Conservation (phyloP, 441 rosid species). For the Daphne laureola region DNA sequence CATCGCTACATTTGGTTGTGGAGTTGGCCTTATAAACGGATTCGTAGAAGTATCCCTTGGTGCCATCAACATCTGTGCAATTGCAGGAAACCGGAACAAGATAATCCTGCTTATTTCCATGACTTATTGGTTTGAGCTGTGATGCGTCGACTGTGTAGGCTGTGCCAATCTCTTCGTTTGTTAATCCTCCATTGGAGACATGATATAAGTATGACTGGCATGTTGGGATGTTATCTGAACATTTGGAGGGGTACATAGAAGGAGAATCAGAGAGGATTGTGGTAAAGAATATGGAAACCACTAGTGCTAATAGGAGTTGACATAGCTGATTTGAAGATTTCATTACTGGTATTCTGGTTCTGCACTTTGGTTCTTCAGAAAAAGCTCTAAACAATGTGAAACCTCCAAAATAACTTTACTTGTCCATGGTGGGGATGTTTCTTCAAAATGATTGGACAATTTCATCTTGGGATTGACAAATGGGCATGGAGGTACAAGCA, state of each 20-base stretch:
- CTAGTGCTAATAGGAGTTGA: too few species aligned
- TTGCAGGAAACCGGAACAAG: constrained; percentile 27
- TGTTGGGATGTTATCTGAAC: constrained; percentile 7
- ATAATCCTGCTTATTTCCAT: constrained; percentile 16
- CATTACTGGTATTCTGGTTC: too few species aligned
- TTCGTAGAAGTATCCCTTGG: constrained; percentile 25
- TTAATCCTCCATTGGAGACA: constrained; percentile 20
- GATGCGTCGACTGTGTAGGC: constrained; percentile 23
- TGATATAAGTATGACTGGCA: constrained; percentile 28
- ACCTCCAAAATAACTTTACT: too few species aligned
- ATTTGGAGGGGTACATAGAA: constrained; percentile 19
- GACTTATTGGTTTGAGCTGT: constrained; percentile 16
- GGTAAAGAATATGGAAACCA: not conserved
- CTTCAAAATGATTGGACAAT: too few species aligned
- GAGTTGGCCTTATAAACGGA: constrained; percentile 15
- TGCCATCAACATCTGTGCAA: constrained; percentile 28
- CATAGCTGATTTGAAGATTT: too few species aligned
- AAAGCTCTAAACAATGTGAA: too few species aligned
- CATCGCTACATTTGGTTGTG: constrained; percentile 9
- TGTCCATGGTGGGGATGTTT: too few species aligned
- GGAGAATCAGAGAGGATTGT: constrained; percentile 11
- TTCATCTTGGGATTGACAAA: too few species aligned
- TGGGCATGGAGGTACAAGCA: too few species aligned
- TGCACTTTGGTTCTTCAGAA: too few species aligned
- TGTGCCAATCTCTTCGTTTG: constrained; percentile 16